These are phyloP conservation scores for Candida sojae DNA, from an alignment of 1,139 yeast species.

Conservation along the genomic window DNA sequence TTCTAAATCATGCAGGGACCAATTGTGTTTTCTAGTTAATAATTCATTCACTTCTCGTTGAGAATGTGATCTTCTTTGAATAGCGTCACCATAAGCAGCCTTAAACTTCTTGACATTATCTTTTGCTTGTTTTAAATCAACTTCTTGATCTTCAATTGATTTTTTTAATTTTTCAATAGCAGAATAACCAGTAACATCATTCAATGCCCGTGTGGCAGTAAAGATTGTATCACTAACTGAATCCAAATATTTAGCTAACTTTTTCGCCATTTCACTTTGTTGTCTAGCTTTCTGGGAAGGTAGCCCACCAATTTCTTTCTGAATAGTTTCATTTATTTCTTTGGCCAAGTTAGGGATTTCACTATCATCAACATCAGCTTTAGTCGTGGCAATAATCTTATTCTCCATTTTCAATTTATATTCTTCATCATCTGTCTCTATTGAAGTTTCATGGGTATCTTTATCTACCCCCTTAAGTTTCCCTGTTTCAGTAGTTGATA, in stretches of 20 bases:
- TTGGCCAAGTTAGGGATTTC: slow-evolving; percentile 12
- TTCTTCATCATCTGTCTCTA: slow-evolving; percentile 5
- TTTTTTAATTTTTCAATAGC: slow-evolving; percentile 72
- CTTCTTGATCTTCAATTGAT: slow-evolving; percentile 54
- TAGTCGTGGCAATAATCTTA: slow-evolving; percentile 14
- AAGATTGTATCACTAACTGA: slow-evolving; percentile 66
- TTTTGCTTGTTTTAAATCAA: slow-evolving; percentile 51
- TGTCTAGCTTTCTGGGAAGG: slow-evolving; percentile 34
- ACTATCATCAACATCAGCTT: slow-evolving; percentile 10
- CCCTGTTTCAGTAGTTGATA: slow-evolving; percentile 9
- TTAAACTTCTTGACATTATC: slow-evolving; percentile 52
- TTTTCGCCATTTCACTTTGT: slow-evolving; percentile 24
- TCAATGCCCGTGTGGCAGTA: slow-evolving; percentile 72
- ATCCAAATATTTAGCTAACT: slow-evolving; percentile 56
- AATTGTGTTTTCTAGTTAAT: slow-evolving; percentile 78
- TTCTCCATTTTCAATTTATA: slow-evolving; percentile 11
- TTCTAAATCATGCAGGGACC: slow-evolving; percentile 80
- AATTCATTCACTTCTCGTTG: slow-evolving; percentile 89
- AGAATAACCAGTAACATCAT: slow-evolving; percentile 92
- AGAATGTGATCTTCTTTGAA: slow-evolving; percentile 64
- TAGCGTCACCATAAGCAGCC: slow-evolving; percentile 58
- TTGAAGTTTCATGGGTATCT: slow-evolving; percentile 5
- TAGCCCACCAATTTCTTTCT: slow-evolving; percentile 23
- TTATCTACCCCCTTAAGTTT: slow-evolving; percentile 9
- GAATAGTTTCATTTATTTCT: slow-evolving; percentile 22